Evolutionary conservation across 345 rosid genomes (phyloP).

Genomic region (Eucalyptus shirleyi): DNA sequence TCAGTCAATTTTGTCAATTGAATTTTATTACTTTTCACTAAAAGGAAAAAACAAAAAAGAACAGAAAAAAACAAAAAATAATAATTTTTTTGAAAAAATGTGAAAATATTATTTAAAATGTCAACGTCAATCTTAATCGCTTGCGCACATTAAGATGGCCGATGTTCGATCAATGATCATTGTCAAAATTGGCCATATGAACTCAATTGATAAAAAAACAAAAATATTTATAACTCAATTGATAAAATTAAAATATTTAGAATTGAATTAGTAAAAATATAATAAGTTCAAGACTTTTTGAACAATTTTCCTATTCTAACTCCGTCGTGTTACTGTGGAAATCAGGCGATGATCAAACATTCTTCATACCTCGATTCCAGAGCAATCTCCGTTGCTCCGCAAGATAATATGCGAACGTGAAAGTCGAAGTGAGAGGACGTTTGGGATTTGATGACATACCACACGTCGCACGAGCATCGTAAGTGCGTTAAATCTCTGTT

Average conservation of each 20-base stretch:
- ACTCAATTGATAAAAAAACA: accelerated
- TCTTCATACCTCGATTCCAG: background rate
- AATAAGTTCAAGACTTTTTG: accelerated
- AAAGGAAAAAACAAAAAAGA: too few relatives aligned
- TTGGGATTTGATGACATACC: background rate
- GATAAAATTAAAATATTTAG: accelerated
- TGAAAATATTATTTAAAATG: too few relatives aligned
- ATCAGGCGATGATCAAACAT: background rate
- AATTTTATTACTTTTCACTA: accelerated
- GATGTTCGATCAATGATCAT: accelerated
- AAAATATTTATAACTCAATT: accelerated
- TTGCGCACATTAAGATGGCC: too few relatives aligned
- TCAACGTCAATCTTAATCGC: too few relatives aligned
- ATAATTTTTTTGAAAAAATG: too few relatives aligned
- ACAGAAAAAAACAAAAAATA: accelerated
- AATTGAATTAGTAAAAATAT: accelerated
- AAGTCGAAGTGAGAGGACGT: background rate
- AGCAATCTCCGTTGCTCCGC: background rate
- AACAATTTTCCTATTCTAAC: accelerated
- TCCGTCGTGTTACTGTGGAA: accelerated
- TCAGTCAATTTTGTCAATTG: too few relatives aligned
- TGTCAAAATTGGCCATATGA: accelerated
- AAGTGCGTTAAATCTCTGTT: background rate
- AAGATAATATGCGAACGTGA: background rate
- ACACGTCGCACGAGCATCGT: accelerated